Evolutionary conservation across 345 rosid genomes (phyloP).

Genomic region (Populus tremula): DNA sequence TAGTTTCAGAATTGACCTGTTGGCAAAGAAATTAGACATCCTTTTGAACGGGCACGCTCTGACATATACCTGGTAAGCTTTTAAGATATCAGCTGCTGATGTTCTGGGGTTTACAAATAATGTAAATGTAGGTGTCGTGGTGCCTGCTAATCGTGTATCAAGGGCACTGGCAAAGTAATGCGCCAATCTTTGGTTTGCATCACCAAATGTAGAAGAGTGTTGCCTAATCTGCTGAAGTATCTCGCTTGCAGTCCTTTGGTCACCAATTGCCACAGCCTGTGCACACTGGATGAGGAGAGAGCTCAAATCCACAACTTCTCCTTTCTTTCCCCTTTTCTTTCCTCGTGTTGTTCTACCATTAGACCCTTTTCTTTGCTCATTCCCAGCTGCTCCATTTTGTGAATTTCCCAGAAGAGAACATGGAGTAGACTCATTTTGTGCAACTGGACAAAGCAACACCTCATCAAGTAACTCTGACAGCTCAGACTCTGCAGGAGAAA

Average conservation of each 20-base stretch:
- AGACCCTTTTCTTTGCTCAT: conserved; percentile 29
- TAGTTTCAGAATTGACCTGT: conserved; percentile 45
- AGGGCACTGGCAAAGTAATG: conserved; percentile 31
- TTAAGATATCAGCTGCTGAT: conserved; percentile 50
- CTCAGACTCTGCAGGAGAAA: conserved; percentile 35
- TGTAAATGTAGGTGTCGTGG: conserved; percentile 40
- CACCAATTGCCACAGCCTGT: conserved; percentile 35
- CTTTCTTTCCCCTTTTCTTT: conserved; percentile 39
- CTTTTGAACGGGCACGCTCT: conserved; percentile 53
- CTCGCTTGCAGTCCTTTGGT: conserved; percentile 17
- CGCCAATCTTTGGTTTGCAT: conserved; percentile 36
- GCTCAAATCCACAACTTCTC: conserved; percentile 49
- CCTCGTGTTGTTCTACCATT: conserved; percentile 32
- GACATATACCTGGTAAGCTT: conserved; percentile 45
- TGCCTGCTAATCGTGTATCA: conserved; percentile 41
- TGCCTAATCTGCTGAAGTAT: conserved; percentile 28
- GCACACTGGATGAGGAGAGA: conserved; percentile 56
- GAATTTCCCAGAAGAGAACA: conserved; percentile 33
- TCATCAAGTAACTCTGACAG: conserved; percentile 49
- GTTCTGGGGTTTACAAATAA: conserved; percentile 27
- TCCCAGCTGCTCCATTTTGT: conserved; percentile 30
- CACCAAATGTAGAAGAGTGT: conserved; percentile 27
- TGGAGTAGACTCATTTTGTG: conserved; percentile 18
- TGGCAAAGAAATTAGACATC: conserved; percentile 46
- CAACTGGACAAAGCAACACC: conserved; percentile 36